These are phyloP conservation scores for Leccinum holopus DNA, from an alignment of 1,284 basidiomycete genomes.

Conservation along the genomic window DNA sequence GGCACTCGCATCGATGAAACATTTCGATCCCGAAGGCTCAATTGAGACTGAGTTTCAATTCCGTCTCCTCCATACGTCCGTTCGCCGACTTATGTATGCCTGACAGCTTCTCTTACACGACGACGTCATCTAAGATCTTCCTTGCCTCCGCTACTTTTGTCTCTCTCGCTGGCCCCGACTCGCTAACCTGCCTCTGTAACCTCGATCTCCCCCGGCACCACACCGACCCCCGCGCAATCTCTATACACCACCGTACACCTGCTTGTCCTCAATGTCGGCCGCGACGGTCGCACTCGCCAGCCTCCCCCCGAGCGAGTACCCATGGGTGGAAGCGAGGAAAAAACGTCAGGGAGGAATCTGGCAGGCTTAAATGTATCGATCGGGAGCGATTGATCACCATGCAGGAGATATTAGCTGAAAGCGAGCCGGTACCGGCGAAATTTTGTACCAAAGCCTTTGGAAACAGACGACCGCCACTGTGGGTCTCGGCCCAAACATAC, in stretches of 20 bases:
- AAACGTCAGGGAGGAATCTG: not conserved
- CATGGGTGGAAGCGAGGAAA: not conserved
- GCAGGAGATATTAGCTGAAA: no score
- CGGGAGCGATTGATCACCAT: no score
- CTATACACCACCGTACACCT: not conserved
- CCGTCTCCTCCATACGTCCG: conserved; percentile 15
- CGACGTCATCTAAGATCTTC: conserved; percentile 51
- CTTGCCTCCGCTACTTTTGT: conserved; percentile 35
- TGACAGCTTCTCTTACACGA: conserved; percentile 72
- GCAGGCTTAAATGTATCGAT: not conserved
- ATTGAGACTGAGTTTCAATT: conserved; percentile 25
- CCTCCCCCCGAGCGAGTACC: not conserved
- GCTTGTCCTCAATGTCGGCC: not conserved
- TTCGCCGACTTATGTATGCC: not conserved
- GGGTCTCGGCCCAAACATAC: no score
- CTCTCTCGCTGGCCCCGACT: not conserved
- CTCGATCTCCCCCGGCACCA: conserved; percentile 52
- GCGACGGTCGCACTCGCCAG: not conserved
- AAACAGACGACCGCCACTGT: no score
- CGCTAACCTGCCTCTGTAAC: conserved; percentile 15
- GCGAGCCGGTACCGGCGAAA: no score
- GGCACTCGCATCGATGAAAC: no score
- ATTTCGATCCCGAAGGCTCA: no score
- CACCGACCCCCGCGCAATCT: conserved; percentile 45
- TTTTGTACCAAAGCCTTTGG: no score